Evolutionary conservation across 139 green algal genomes (phyloP), one percentile per base, ranked within the genome.

Genomic region (Raphidocelis subcapitata): DNA sequence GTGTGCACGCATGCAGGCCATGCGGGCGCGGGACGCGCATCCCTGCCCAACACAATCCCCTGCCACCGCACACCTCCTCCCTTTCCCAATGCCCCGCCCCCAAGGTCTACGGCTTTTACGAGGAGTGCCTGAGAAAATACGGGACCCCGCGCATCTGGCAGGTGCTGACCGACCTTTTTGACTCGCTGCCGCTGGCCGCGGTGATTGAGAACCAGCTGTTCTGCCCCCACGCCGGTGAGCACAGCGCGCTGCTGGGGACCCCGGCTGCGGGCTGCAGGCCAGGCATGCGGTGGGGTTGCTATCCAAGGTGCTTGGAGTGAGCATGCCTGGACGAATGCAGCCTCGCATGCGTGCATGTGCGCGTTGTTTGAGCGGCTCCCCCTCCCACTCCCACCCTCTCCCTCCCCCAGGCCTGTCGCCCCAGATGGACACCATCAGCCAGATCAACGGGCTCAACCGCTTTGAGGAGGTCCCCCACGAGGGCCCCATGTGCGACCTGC

Each of bases 51-150:
- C n/a, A n/a, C n/a, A n/a, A n/a, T n/a, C n/a, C n/a, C n/a, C n/a
- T n/a, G n/a, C n/a, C n/a, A n/a, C n/a, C n/a, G n/a, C n/a, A n/a
- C n/a, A n/a, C n/a, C n/a, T n/a, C n/a, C n/a, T n/a, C n/a, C n/a
- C n/a, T n/a, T n/a, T n/a, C n/a, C n/a, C n/a, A n/a, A n/a, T n/a
- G n/a, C n/a, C n/a, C n/a, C 41, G 41, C 8, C 21, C 10, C 12
- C 47, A 80, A 91, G 85, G 93, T 98, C 51, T 99, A 99, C 75
- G 96, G 96, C 31, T 99, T 99, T 75, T 99, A 98, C 79, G 96
- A 99, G 69, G 96, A 99, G 83, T 99, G 96, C 77, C 87, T 98
- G 55, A 84, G 96, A n/a, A 99, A 99, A 81, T 99, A 99, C 69
- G 96, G 96, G 67, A 98, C 94, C 59, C 92, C 96, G 1, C 98